Conservation (phyloP, 2,329 filamentous ascomycete species). For the Fusarium fujikuroi region DNA sequence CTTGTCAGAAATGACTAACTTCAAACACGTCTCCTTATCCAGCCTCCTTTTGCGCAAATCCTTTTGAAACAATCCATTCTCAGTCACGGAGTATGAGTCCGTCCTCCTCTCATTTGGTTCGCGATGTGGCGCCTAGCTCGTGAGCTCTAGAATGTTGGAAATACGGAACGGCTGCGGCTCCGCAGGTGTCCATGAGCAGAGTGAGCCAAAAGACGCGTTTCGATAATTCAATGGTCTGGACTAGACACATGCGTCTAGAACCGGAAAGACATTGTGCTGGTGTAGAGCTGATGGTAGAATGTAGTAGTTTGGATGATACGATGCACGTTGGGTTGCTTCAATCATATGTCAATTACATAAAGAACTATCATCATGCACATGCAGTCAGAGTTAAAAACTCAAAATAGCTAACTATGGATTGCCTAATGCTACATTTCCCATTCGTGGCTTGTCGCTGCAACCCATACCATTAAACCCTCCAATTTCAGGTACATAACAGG, state of each 20-base stretch:
- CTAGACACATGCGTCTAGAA: conserved; percentile 5
- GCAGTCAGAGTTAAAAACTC: conserved; percentile 5
- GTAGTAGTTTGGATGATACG: conserved; percentile 16
- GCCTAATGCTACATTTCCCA: neutral
- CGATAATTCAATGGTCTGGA: conserved; percentile 10
- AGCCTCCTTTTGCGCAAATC: conserved; percentile 10
- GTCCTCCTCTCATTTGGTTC: neutral
- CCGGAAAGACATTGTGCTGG: neutral
- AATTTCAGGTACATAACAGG: conserved; percentile 1
- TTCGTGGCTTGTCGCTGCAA: conserved; percentile 31
- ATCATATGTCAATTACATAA: conserved; percentile 13
- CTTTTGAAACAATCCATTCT: conserved; percentile 17
- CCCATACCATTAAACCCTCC: conserved; percentile 1
- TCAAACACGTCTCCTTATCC: conserved; percentile 13
- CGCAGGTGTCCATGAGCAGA: conserved; percentile 27
- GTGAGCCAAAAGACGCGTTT: neutral
- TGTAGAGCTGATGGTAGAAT: conserved; percentile 2
- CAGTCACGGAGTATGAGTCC: neutral
- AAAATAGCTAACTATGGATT: neutral
- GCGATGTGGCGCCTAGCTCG: conserved; percentile 14
- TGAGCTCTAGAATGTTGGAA: neutral
- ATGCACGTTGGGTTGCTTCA: conserved; percentile 19
- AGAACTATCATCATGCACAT: neutral
- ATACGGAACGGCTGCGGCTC: conserved; percentile 32
- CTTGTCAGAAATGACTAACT: conserved; percentile 27